Evolutionary conservation across 768 basidiomycete genomes (phyloP).

Genomic region (Cytidiella melzeri): DNA sequence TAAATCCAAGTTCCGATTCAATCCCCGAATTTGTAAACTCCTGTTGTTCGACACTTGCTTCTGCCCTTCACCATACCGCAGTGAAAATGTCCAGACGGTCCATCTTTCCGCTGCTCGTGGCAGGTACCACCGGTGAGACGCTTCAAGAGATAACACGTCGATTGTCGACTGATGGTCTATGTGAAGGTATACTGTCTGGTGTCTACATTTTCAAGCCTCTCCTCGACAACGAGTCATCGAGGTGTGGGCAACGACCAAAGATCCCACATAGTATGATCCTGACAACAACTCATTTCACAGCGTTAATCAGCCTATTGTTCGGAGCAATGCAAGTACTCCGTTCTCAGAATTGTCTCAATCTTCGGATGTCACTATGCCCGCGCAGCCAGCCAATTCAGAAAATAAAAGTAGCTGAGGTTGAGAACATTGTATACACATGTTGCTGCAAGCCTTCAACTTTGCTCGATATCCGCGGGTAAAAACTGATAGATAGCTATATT

Average conservation of each 20-base stretch:
- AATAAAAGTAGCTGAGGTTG: not conserved
- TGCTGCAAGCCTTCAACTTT: not conserved
- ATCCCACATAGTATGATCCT: not conserved
- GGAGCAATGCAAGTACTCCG: not conserved
- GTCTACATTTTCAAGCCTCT: conserved; percentile 61
- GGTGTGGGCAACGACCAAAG: not conserved
- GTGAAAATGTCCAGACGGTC: conserved; percentile 30
- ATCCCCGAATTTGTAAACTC: conserved; percentile 7
- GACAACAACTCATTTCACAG: conserved; percentile 1
- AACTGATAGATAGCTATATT: not conserved
- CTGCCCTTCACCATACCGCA: conserved; percentile 11
- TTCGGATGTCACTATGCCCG: conserved; percentile 1
- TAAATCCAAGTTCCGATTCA: not conserved
- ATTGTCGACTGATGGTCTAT: not conserved
- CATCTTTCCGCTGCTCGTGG: conserved; percentile 46
- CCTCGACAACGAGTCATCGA: conserved; percentile 17
- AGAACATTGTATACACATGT: too few species aligned
- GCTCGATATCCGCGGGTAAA: not conserved
- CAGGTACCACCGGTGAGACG: conserved; percentile 47
- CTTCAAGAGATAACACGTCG: too few species aligned
- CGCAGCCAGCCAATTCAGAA: not conserved
- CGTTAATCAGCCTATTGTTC: not conserved
- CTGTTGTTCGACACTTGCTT: conserved; percentile 1
- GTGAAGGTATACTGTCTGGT: conserved; percentile 52
- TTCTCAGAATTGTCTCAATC: not conserved